Conservation (phyloP, 768 basidiomycete species). For the Inosperma sp. region DNA sequence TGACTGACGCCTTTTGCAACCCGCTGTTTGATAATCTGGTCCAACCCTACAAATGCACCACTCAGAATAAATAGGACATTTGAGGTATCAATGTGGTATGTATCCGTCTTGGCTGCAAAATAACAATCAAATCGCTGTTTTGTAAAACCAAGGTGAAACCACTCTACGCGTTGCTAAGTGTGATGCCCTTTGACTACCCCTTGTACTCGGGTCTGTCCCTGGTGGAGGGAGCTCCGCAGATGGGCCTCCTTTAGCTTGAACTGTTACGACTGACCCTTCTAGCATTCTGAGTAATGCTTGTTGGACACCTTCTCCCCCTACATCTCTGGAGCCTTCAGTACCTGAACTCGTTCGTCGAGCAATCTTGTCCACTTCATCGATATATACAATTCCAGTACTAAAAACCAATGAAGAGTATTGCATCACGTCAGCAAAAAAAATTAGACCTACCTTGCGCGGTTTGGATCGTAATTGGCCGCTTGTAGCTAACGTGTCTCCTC, state of each 20-base stretch:
- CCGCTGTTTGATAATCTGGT: conserved; percentile 72
- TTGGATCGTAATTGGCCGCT: conserved; percentile 85
- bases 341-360: conserved; percentile 60
- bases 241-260: conserved; percentile 65
- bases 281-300: conserved; percentile 90
- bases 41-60: conserved; percentile 92
- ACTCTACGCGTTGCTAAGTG: conserved; percentile 35
- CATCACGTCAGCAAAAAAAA: background rate
- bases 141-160: background rate
- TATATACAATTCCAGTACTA: conserved; percentile 92
- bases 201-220: conserved; percentile 43
- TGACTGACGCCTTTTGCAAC: conserved; percentile 77
- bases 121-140: conserved; percentile 5
- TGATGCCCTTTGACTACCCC: conserved; percentile 48
- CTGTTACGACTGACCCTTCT: conserved; percentile 83
- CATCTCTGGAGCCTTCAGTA: conserved; percentile 73
- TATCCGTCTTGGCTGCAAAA: conserved; percentile 53
- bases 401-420: conserved; percentile 2
- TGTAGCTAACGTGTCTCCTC: conserved; percentile 51
- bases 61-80: conserved; percentile 94
- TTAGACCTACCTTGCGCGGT: conserved; percentile 65
- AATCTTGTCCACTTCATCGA: conserved; percentile 95
- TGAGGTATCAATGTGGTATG: conserved; percentile 76
- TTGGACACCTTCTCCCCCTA: conserved; percentile 95
- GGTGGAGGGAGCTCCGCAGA: conserved; percentile 43